Evolutionary conservation across 169 alveolate genomes (phyloP), one percentile per base, ranked within the genome.

Genomic region (Amoebophrya sp.): DNA sequence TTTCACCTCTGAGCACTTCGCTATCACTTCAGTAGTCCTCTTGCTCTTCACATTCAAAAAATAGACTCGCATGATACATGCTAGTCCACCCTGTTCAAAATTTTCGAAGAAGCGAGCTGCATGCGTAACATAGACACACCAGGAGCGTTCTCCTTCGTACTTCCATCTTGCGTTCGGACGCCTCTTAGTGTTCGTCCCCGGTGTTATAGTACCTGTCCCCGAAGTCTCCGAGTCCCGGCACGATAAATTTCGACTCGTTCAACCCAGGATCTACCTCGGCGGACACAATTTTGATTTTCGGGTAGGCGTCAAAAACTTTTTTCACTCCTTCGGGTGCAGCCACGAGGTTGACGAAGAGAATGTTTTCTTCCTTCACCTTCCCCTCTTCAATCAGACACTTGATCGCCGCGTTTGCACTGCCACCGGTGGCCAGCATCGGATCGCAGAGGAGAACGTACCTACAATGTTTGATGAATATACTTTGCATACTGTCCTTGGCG

Each of bases 351-450:
- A 95, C 93, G 91, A 96, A 96, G 25, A 95, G 91, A 0, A 96
- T 95, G 40, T 95, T 94, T 47, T 92, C 93, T 90, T 95, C 95
- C 54, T 0, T 3, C 0, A 91, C 90, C 32, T 33, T 95, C 40
- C 96, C 97, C 3, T 77, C 91, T 25, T 95, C 93, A 38, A 93
- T 91, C 54, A 95, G 91, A 23, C 93, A 66, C 77, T 95, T 90
- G 38, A 95, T 90, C 55, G 95, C 95, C 40, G 90, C 88, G 90
- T 89, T 92, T 18, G 95, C 95, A 83, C 95, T 93, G 12, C 96
- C 97, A 41, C 97, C 98, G 41, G 97, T 95, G 29, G 96, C 98
- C 40, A 95, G 92, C 98, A 96, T 96, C 32, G 98, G 98, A 91
- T 96, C 98, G 14, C 94, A 92, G 41, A 96, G 93, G 32, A 96